These are phyloP conservation scores for Fraxinus paxiana DNA, from an alignment of 305 asterid genomes.

Conservation along the genomic window DNA sequence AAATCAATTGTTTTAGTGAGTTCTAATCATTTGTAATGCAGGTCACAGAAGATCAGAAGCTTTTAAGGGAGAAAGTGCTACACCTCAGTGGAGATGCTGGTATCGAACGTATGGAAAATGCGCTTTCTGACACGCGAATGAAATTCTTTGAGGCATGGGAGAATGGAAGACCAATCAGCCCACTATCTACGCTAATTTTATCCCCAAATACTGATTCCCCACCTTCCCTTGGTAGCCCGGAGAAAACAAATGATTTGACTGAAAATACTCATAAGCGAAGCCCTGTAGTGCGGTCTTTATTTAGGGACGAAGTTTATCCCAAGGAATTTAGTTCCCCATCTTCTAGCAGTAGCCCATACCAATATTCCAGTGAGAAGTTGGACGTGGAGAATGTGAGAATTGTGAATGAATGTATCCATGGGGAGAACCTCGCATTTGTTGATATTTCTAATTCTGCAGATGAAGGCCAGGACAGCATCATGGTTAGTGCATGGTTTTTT, in stretches of 20 bases:
- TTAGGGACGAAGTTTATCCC: conserved; percentile 34
- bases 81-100: conserved; percentile 85
- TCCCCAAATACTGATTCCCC: conserved; percentile 40
- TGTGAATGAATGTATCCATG: conserved; percentile 84
- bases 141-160: conserved; percentile 57
- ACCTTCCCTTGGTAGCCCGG: conserved; percentile 35
- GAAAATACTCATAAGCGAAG: conserved; percentile 37
- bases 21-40: conserved; percentile 26
- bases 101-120: conserved; percentile 67
- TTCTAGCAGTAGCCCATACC: conserved; percentile 22
- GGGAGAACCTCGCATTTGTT: conserved; percentile 44
- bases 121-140: conserved; percentile 51
- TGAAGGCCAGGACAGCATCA: conserved; percentile 32
- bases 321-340: conserved; percentile 33
- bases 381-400: conserved; percentile 67
- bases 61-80: conserved; percentile 72
- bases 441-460: conserved; percentile 32
- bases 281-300: conserved; percentile 57
- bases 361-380: conserved; percentile 36
- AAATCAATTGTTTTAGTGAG: not conserved
- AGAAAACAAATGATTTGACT: conserved; percentile 29
- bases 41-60: conserved; percentile 78
- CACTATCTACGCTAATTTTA: conserved; percentile 34
- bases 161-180: conserved; percentile 39
- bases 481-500: conserved; percentile 41